Percentiles rank a stretch among this genome's conserved stretches.
phyloP scores from a whole-genome alignment of 352 stramenopile species.

The Phytophthora sp. region DNA sequence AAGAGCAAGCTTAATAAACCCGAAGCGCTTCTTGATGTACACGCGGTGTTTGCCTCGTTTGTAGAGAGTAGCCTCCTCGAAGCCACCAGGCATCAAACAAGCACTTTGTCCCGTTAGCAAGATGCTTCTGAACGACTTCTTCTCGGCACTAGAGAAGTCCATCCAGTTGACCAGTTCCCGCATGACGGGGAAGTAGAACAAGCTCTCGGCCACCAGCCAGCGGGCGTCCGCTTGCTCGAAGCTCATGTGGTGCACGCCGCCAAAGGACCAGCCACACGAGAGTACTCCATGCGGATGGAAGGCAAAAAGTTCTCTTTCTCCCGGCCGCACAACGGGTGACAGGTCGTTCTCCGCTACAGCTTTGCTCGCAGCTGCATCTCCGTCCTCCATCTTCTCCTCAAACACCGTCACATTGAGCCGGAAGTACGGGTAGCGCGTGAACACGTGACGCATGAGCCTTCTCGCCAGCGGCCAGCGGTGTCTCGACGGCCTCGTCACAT shows the following conservation, averaged over 20 bases:
- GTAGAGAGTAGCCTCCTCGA: conserved; percentile 93
- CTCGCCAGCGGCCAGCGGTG: conserved; percentile 51
- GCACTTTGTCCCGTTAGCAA: conserved; percentile 58
- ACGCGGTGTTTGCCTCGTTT: conserved; percentile 80
- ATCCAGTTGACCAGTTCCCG: conserved; percentile 67
- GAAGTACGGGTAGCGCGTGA: conserved; percentile 58
- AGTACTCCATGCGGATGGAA: conserved; percentile 77
- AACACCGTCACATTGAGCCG: conserved; percentile 49
- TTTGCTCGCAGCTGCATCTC: no score
- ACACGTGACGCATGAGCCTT: conserved; percentile 36
- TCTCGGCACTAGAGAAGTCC: conserved; percentile 52
- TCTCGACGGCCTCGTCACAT: conserved; percentile 12
- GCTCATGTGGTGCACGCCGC: conserved; percentile 53
- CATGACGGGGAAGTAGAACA: conserved; percentile 68
- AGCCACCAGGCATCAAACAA: conserved; percentile 89
- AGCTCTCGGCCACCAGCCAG: conserved; percentile 66
- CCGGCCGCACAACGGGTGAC: conserved; percentile 1
- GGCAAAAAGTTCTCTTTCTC: conserved; percentile 32
- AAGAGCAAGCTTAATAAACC: conserved; percentile 93
- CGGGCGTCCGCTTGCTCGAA: conserved; percentile 49
- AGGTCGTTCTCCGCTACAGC: conserved; percentile 9
- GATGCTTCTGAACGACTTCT: conserved; percentile 44
- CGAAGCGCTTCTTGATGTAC: conserved; percentile 89
- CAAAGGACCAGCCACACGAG: conserved; percentile 53
- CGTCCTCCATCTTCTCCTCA: conserved; percentile 26